Evolutionary conservation across 306 rosid species (phyloP).

Genomic region (Begonia loranthoides): DNA sequence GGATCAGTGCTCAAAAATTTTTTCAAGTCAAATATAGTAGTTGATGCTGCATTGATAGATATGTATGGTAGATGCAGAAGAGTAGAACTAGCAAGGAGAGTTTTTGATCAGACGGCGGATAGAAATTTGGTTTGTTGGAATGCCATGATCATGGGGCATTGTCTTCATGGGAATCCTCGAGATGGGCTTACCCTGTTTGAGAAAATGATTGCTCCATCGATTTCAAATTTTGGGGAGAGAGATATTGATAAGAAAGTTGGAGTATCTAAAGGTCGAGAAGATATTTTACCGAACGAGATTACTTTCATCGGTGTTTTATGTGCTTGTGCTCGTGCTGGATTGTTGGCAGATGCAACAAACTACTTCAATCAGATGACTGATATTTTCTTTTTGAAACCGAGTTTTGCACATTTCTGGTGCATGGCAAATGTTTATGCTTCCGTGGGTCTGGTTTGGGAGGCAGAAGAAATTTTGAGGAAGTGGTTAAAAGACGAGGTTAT

Average conservation of each 20-base stretch:
- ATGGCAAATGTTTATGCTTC: constrained; percentile 47
- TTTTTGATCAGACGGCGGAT: constrained; percentile 29
- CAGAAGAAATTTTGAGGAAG: constrained; percentile 34
- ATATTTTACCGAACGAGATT: constrained; percentile 42
- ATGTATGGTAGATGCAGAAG: constrained; percentile 58
- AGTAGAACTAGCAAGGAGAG: constrained; percentile 25
- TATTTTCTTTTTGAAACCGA: constrained; percentile 33
- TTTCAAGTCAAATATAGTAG: constrained; percentile 16
- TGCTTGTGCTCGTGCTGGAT: constrained; percentile 60
- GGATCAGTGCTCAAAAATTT: constrained; percentile 31
- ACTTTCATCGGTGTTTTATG: constrained; percentile 57
- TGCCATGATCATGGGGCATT: constrained; percentile 61
- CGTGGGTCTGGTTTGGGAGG: constrained; percentile 31
- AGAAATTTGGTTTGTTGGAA: constrained; percentile 57
- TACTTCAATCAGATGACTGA: constrained; percentile 46
- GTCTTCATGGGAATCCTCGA: constrained; percentile 48
- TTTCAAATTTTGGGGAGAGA: constrained; percentile 9
- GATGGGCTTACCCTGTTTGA: constrained; percentile 45
- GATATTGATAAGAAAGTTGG: constrained; percentile 5
- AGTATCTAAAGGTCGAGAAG: constrained; percentile 10
- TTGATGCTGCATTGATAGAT: constrained; percentile 47
- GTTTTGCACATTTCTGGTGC: constrained; percentile 74
- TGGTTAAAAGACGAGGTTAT: constrained; percentile 22
- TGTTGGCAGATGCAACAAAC: constrained; percentile 32
- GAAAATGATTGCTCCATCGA: constrained; percentile 24